Percentiles rank a stretch among this genome's conserved stretches.
These are phyloP conservation scores for Beauveria medogensis DNA, from an alignment of 2,329 filamentous ascomycete species.

Conservation along the genomic window DNA sequence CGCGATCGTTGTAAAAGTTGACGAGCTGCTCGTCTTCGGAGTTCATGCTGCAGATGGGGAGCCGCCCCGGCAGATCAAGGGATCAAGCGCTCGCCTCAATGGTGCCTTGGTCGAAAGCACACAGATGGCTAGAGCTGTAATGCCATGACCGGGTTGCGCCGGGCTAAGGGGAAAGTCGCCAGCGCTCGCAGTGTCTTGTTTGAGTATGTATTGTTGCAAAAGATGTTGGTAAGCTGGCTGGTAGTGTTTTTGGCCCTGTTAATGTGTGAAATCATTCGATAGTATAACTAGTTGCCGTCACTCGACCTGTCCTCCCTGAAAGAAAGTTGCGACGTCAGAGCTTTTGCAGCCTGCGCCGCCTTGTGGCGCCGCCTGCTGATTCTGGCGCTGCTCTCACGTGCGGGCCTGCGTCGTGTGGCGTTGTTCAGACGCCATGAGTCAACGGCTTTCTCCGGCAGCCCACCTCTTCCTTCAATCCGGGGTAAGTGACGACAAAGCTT, in stretches of 20 bases:
- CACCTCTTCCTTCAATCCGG: slow-evolving; percentile 2
- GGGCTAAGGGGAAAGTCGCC: background rate
- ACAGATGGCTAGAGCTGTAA: background rate
- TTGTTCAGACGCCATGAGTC: background rate
- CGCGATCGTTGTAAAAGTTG: slow-evolving; percentile 28
- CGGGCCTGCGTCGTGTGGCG: background rate
- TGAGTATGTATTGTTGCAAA: background rate
- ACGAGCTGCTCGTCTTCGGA: slow-evolving; percentile 24
- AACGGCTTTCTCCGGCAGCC: background rate
- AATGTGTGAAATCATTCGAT: background rate
- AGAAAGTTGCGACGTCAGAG: slow-evolving; percentile 6
- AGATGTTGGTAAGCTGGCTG: too few species aligned
- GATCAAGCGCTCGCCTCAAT: background rate
- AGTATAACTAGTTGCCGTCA: background rate
- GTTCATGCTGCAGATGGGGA: slow-evolving; percentile 25
- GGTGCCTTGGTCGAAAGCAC: slow-evolving; percentile 1
- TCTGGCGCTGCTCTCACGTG: slow-evolving; percentile 4
- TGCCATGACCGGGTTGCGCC: slow-evolving; percentile 1
- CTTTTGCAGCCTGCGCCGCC: slow-evolving; percentile 9
- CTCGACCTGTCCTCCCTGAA: background rate
- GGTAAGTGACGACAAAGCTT: background rate
- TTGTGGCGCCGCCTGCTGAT: slow-evolving; percentile 8
- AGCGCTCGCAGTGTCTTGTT: background rate
- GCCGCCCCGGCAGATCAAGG: background rate
- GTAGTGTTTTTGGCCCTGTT: background rate